phyloP scores from a whole-genome alignment of 2,329 filamentous ascomycete genomes.

The Fusarium verticillioides region DNA sequence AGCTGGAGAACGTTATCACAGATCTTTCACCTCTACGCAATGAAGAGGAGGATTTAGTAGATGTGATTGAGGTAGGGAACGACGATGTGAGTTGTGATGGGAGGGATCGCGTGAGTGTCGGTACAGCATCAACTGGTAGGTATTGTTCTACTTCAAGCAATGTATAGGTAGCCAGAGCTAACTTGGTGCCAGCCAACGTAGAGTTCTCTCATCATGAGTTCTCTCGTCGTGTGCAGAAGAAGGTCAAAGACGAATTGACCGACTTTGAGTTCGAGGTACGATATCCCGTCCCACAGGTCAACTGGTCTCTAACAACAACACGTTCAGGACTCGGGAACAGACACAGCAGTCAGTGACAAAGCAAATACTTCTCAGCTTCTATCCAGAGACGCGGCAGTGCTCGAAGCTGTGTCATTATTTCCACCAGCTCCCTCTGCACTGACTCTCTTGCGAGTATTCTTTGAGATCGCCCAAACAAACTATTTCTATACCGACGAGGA shows the following conservation, averaged over 20 bases:
- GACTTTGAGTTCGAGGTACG: constrained; percentile 9
- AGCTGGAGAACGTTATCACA: constrained; percentile 8
- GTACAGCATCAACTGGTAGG: constrained; percentile 1
- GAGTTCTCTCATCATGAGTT: constrained; percentile 32
- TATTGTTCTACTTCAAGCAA: neutral
- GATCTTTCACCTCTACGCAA: neutral
- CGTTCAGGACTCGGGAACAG: constrained; percentile 4
- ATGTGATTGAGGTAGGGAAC: neutral
- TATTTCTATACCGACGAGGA: constrained; percentile 41
- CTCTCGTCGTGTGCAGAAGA: constrained; percentile 17
- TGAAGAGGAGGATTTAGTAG: neutral
- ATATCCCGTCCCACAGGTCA: neutral
- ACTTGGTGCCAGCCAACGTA: neutral
- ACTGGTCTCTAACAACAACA: neutral
- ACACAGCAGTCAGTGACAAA: neutral
- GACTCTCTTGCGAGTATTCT: constrained; percentile 35
- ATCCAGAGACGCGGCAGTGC: constrained; percentile 16
- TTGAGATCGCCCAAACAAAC: constrained; percentile 39
- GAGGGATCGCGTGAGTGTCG: neutral
- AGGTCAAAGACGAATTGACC: constrained; percentile 11
- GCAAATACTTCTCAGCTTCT: neutral
- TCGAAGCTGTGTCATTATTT: constrained; percentile 30
- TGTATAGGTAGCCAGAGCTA: neutral
- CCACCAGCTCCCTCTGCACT: constrained; percentile 23
- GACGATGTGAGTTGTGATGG: neutral